Percentiles rank a stretch among this genome's conserved stretches.
Evolutionary conservation across 192 early-diverging fungal species (phyloP).

Genomic region (Coemansia sp.): DNA sequence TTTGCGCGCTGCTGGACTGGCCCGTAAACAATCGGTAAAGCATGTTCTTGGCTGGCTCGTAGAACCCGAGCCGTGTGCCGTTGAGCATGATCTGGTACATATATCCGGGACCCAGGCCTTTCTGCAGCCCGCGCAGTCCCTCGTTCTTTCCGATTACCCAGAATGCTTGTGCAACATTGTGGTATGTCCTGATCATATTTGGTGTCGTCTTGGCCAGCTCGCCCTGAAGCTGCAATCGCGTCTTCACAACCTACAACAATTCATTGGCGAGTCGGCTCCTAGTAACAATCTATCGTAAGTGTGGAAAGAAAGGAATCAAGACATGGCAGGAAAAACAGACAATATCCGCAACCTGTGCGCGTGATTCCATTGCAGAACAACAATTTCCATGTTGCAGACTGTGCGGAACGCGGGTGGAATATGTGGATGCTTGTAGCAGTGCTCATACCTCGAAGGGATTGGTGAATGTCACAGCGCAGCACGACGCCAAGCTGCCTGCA

Average conservation of each 20-base stretch:
- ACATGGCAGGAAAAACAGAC: background rate
- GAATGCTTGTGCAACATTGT: slow-evolving; percentile 76
- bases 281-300: background rate
- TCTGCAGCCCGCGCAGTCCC: slow-evolving; percentile 81
- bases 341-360: too few relatives aligned
- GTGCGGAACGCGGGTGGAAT: too few relatives aligned
- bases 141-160: slow-evolving; percentile 75
- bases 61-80: slow-evolving; percentile 87
- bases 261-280: background rate
- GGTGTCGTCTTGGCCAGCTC: slow-evolving; percentile 62
- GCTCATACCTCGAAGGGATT: slow-evolving; percentile 84
- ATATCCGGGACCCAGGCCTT: slow-evolving; percentile 86
- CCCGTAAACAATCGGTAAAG: slow-evolving; percentile 53
- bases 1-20: slow-evolving; percentile 27
- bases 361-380: background rate
- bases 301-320: background rate
- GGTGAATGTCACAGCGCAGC: slow-evolving; percentile 92
- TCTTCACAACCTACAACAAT: slow-evolving; percentile 79
- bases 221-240: slow-evolving; percentile 91
- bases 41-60: slow-evolving; percentile 75
- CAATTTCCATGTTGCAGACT: background rate
- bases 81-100: slow-evolving; percentile 91
- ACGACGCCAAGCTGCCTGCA: slow-evolving; percentile 81
- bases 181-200: slow-evolving; percentile 60
- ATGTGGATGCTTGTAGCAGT: background rate